Evolutionary conservation across 2,329 filamentous ascomycete species (phyloP).

Genomic region (Biscogniauxia marginata): DNA sequence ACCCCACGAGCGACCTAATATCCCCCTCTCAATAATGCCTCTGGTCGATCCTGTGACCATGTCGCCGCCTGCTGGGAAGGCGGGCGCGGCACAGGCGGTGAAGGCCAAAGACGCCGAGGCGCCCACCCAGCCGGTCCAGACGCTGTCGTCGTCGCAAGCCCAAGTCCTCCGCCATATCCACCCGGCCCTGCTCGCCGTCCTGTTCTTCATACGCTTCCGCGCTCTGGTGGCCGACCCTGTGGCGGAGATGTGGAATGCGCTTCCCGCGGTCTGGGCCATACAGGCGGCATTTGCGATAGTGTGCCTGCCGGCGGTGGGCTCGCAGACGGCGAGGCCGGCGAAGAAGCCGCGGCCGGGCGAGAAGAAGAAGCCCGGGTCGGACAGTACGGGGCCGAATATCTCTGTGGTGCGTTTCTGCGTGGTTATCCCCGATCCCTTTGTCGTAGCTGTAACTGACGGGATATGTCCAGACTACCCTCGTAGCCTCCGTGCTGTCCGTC

Average conservation of each 20-base stretch:
- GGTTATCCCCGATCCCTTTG: too few species aligned
- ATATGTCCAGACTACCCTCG: slow-evolving; percentile 59
- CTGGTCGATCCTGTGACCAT: slow-evolving; percentile 39
- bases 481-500: slow-evolving; percentile 59
- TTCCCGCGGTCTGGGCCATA: slow-evolving; percentile 61
- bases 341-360: slow-evolving; percentile 54
- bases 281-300: slow-evolving; percentile 63
- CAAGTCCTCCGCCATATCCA: slow-evolving; percentile 63
- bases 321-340: slow-evolving; percentile 38
- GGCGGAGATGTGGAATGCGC: slow-evolving; percentile 56
- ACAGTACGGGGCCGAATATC: slow-evolving; percentile 42
- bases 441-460: slow-evolving; percentile 17
- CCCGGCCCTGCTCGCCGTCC: slow-evolving; percentile 62
- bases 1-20: too few species aligned
- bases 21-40: too few species aligned
- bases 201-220: slow-evolving; percentile 63
- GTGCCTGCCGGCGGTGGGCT: slow-evolving; percentile 62
- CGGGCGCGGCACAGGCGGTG: slow-evolving; percentile 27
- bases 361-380: slow-evolving; percentile 49
- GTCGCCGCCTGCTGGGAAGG: slow-evolving; percentile 34
- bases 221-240: slow-evolving; percentile 70
- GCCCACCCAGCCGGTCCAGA: slow-evolving; percentile 37
- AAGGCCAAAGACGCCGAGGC: slow-evolving; percentile 29
- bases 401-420: slow-evolving; percentile 46
- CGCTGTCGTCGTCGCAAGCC: slow-evolving; percentile 38